A percentile compares a stretch with the other conserved stretches of the same genome.
These are phyloP conservation scores for Mucor velutinosus DNA, from an alignment of 371 early-diverging fungal genomes.

Conservation along the genomic window DNA sequence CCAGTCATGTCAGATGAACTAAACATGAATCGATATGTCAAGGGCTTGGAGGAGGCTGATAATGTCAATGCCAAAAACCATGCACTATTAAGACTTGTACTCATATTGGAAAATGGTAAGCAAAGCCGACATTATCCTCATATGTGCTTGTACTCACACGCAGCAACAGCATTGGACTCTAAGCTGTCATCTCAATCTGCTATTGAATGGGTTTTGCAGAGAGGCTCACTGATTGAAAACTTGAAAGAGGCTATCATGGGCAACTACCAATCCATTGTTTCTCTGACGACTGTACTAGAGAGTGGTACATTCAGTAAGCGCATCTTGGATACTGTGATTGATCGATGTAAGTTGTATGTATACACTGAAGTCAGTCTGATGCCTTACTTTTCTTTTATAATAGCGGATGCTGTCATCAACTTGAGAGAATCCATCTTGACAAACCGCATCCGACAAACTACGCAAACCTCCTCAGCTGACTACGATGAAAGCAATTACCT, in stretches of 20 bases:
- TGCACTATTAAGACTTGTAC: constrained; percentile 58
- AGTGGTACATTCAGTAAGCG: constrained; percentile 56
- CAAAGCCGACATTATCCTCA: background rate
- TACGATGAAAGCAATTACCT: constrained; percentile 40
- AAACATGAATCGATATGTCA: constrained; percentile 19
- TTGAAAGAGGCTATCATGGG: constrained; percentile 67
- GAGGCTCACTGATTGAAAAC: constrained; percentile 57
- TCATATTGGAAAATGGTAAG: constrained; percentile 62
- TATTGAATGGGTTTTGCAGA: constrained; percentile 63
- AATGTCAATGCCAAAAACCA: constrained; percentile 50
- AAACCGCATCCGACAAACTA: constrained; percentile 61
- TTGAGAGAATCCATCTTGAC: constrained; percentile 66
- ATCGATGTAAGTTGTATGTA: constrained; percentile 49
- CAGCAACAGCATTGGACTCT: constrained; percentile 32
- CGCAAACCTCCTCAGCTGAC: constrained; percentile 28
- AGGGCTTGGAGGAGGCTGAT: constrained; percentile 49
- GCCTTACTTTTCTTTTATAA: background rate
- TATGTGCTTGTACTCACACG: background rate
- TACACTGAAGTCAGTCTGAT: background rate
- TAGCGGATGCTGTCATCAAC: constrained; percentile 66
- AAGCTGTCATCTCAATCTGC: constrained; percentile 50
- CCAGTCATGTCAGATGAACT: constrained; percentile 26
- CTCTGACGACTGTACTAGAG: constrained; percentile 56
- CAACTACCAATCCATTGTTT: constrained; percentile 60
- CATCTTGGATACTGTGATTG: constrained; percentile 61